phyloP scores from a whole-genome alignment of 805 yeast species.

The Myxozyma melibiosi region DNA sequence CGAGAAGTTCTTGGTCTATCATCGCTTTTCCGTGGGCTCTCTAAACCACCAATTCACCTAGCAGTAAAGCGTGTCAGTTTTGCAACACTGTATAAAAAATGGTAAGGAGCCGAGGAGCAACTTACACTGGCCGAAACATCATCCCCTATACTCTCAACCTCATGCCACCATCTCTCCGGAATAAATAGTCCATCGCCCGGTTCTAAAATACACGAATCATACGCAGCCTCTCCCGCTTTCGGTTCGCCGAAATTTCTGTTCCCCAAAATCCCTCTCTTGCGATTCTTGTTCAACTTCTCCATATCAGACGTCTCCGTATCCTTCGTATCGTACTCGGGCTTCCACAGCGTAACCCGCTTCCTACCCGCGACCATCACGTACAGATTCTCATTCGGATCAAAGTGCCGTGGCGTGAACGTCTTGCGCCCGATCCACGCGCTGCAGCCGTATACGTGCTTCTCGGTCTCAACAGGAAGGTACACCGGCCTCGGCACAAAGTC shows the following conservation, averaged over 20 bases:
- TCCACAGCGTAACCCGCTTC: slow-evolving; percentile 27
- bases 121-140: slow-evolving; percentile 28
- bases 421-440: slow-evolving; percentile 32
- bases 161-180: slow-evolving; percentile 35
- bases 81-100: no score
- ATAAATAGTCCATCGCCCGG: slow-evolving; percentile 34
- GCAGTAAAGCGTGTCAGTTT: no score
- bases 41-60: slow-evolving; percentile 36
- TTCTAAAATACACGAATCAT: slow-evolving; percentile 12
- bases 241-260: slow-evolving; percentile 23
- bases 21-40: background rate
- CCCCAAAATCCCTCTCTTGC: slow-evolving; percentile 8
- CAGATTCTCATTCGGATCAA: slow-evolving; percentile 32
- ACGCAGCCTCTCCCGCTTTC: slow-evolving; percentile 3
- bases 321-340: slow-evolving; percentile 9
- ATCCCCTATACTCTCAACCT: slow-evolving; percentile 20
- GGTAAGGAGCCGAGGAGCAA: background rate
- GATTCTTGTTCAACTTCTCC: slow-evolving; percentile 4
- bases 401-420: slow-evolving; percentile 33
- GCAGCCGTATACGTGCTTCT: slow-evolving; percentile 10
- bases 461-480: slow-evolving; percentile 8
- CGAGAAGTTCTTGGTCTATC: background rate
- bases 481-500: slow-evolving; percentile 23
- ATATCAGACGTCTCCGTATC: background rate
- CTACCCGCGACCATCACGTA: slow-evolving; percentile 31